Base-by-base conservation (phyloP, 2,329 filamentous ascomycete genomes). In the Anisogramma anomala region DNA sequence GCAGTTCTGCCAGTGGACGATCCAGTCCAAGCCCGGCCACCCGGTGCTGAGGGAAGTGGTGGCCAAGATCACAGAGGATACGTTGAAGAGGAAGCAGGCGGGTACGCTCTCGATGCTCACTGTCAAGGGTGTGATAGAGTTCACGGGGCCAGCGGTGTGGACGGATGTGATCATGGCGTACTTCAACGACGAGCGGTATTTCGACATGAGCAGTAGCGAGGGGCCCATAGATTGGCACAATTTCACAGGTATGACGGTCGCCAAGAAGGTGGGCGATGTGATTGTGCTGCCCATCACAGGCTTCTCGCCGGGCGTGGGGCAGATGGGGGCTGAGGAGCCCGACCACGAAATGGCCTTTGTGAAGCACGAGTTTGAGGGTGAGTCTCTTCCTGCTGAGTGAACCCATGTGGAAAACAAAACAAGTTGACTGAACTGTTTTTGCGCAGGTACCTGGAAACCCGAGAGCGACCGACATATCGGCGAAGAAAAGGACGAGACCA, bases 1-100 rank as follows among this genome's bases (percentile, higher is more conserved):
- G 47, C 91, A 96, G 59, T 96, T 98, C 63, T 98, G 91, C 64
- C 91, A 98, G 61, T 98, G 91, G 91, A 98, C 91, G 1, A 95
- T 98, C 48, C 89, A 96, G 62, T 69, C 84, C 43, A 98, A 98
- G 62, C 83, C 89, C 0, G 91, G 91, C 9, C 91, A 98, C 58
- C 91, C 91, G 0, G 78, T 94, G 10, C 72, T 98, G 44, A 78
- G 88, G 48, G 85, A 95, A 47, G 76, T 94, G 46, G 86, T 98
- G 23, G 71, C 82, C 11, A 82, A 79, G 50, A 88, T 98, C 55
- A 94, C 89, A 0, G 72, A 84, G 49, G 77, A 88, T 58, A 84
- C 88, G 0, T 67, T 96, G 36, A 68, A 71, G 45, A 74, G 81
- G 62, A 87, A 93, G 68, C 68, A 68, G 40, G 61, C 66, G 6